Evolutionary conservation across 805 yeast species (phyloP), one percentile per base, ranked within the genome.

Genomic region (Ogataea methanolica): DNA sequence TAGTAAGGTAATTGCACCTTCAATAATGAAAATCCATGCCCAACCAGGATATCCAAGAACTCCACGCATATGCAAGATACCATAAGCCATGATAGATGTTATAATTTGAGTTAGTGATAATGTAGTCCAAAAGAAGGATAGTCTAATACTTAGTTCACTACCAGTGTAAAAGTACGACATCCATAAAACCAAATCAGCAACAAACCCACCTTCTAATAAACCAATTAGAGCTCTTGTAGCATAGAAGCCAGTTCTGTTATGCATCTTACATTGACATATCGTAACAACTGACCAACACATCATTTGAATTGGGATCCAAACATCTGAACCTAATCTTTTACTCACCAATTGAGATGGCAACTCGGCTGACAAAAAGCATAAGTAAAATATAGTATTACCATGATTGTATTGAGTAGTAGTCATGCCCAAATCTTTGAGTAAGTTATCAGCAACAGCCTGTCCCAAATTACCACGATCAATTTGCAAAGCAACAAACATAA

Each of bases 1-100:
- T 2, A 59, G 17, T 5, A 82, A 61, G 2, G 89, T 82, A 39
- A 81, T 55, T 6, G 74, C 44, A 5, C 90, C 89, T 59, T 83
- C 88, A 45, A 85, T 71, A 17, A 84, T 58, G 53, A 84, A 84
- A 21, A 84, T 66, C 80, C 83, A 84, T 45, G 76, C 70, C 89
- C 89, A 84, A 22, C 85, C 84, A 9, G 64, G 65, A 58, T 68
- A 63, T 4, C 79, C 74, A 15, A 54, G 50, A 2, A 56, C 49
- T 16, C 79, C 81, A 33, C 77, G 66, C 63, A 83, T 66, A 46
- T 71, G 71, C 43, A 81, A 67, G 36, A 83, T 62, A 2, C 80
- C 88, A 51, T 71, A 78, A 0, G 81, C 69, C 37, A 60, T 39
- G 21, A 81, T 59, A 3, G 81, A 71, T 19, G 80, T 64, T 21